These are phyloP conservation scores for Pulveroboletus sp. DNA, from an alignment of 768 basidiomycete species.

Conservation along the genomic window DNA sequence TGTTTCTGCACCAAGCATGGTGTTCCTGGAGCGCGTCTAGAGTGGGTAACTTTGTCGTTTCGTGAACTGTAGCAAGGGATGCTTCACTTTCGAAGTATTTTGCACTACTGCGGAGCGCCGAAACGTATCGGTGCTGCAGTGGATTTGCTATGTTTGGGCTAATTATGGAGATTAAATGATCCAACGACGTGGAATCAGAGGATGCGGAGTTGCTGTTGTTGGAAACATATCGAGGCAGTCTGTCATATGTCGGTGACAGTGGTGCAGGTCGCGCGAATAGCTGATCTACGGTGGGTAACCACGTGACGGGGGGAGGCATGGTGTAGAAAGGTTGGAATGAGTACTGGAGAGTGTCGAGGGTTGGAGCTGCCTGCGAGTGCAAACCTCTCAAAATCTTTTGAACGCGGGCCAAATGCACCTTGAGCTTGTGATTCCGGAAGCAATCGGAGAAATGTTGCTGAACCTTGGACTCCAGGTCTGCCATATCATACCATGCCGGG, in stretches of 20 bases:
- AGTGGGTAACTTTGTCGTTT: background rate
- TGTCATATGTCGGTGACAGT: background rate
- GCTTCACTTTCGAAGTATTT: background rate
- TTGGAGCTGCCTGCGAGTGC: background rate
- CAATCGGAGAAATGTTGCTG: constrained; percentile 5
- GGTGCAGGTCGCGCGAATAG: background rate
- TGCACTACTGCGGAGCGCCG: background rate
- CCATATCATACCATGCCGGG: background rate
- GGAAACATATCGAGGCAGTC: background rate
- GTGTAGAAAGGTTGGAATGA: background rate
- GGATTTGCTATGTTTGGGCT: background rate
- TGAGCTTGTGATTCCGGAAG: constrained; percentile 11
- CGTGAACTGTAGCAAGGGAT: background rate
- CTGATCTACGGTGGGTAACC: background rate
- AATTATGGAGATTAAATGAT: background rate
- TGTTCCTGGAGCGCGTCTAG: background rate
- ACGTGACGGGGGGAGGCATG: background rate
- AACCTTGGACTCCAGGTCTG: background rate
- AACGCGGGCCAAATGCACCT: background rate
- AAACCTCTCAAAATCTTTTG: background rate
- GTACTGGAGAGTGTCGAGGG: background rate
- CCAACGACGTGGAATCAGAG: background rate
- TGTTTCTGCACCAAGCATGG: background rate
- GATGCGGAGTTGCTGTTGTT: background rate
- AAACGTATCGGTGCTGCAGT: background rate